phyloP scores from a whole-genome alignment of 257 asterid species.

The Cordia subcordata region DNA sequence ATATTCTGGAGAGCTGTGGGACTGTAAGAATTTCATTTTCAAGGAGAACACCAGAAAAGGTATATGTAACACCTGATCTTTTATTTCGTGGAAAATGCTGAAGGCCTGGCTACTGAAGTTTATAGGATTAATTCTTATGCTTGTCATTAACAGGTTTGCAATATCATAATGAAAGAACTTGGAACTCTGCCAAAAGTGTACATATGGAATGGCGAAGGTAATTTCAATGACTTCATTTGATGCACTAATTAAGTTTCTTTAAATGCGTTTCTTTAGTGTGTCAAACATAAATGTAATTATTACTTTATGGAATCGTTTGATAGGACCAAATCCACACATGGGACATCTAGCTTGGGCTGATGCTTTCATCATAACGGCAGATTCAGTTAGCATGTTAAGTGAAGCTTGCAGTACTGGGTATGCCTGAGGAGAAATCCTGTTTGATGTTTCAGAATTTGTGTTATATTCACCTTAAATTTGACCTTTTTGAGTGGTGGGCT shows the following conservation, averaged over 20 bases:
- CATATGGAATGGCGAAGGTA: constrained; percentile 98
- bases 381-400: constrained; percentile 93
- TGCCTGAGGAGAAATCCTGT: constrained; percentile 10
- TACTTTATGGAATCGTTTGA: constrained; percentile 15
- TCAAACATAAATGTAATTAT: constrained; percentile 18
- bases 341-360: constrained; percentile 99
- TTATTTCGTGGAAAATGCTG: background rate
- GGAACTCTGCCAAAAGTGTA: constrained; percentile 67
- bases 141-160: constrained; percentile 42
- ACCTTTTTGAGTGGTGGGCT: background rate
- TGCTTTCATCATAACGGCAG: constrained; percentile 82
- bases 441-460: constrained; percentile 10
- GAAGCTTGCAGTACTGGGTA: constrained; percentile 99
- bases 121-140: background rate
- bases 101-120: background rate
- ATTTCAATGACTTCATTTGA: constrained; percentile 1
- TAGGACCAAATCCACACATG: constrained; percentile 94
- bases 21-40: constrained; percentile 90
- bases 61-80: constrained; percentile 6
- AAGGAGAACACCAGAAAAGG: constrained; percentile 92
- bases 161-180: constrained; percentile 60
- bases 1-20: constrained; percentile 82
- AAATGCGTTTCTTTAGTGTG: constrained; percentile 8
- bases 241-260: constrained; percentile 4
- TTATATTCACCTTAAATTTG: background rate